These are phyloP conservation scores for Chenopodium suecicum DNA, from an alignment of 148 eudicot species.

Conservation along the genomic window DNA sequence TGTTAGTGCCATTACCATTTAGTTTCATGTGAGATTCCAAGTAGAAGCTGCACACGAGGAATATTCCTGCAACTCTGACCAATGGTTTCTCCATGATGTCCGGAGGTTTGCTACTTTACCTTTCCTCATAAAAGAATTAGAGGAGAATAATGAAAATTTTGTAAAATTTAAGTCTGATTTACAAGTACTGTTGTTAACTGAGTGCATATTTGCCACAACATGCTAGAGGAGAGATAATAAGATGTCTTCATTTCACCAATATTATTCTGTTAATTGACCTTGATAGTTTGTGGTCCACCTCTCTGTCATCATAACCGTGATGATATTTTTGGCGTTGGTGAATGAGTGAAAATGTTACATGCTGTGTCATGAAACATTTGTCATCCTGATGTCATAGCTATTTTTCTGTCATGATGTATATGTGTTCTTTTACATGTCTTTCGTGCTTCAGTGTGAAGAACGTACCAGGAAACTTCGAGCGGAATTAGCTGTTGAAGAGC, in stretches of 20 bases:
- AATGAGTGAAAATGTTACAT: background rate
- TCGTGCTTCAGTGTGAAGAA: constrained; percentile 69
- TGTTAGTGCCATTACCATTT: too few relatives aligned
- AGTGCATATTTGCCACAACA: too few relatives aligned
- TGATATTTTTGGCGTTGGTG: background rate
- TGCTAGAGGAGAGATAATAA: too few relatives aligned
- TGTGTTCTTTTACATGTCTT: background rate
- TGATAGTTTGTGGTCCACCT: background rate
- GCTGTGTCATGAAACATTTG: background rate
- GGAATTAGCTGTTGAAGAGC: constrained; percentile 85
- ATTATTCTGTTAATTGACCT: background rate
- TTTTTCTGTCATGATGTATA: background rate
- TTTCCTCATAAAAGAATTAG: background rate
- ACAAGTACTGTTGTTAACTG: background rate
- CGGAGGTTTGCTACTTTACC: too few relatives aligned
- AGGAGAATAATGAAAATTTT: too few relatives aligned
- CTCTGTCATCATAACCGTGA: background rate
- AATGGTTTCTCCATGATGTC: too few relatives aligned
- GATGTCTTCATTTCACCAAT: too few relatives aligned
- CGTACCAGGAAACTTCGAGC: constrained; percentile 89
- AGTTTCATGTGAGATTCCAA: too few relatives aligned
- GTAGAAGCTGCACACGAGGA: too few relatives aligned
- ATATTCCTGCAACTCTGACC: too few relatives aligned
- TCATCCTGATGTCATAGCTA: background rate
- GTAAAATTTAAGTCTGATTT: background rate